Evolutionary conservation across 352 stramenopile species (phyloP), one percentile per base, ranked within the genome.

Genomic region (Phytophthora ohioensis): DNA sequence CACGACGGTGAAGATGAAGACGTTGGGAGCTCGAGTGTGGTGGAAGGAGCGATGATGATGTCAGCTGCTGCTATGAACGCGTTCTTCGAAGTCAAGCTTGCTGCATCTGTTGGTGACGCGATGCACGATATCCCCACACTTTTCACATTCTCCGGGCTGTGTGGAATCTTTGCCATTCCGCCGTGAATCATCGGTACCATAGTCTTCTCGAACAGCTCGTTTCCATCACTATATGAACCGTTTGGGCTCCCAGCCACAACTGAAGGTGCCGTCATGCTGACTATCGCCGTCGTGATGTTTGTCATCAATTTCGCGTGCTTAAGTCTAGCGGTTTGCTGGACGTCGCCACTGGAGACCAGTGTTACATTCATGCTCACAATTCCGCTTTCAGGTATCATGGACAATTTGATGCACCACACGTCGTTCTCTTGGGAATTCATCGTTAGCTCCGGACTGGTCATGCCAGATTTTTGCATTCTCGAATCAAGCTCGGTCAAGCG

Each of bases 341-440:
- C 81, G 31, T 85, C 81, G 36, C 81, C 78, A 8, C 55, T 89
- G 15, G 81, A 89, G 63, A 89, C 81, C 5, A 84, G 76, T 46
- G 81, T 87, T 31, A 74, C 67, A 2, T 89, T 76, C 54, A 87
- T 89, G 78, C 73, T 89, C 31, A 89, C 79, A 43, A 89, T 89
- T 42, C 81, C 81, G 6, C 64, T 89, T 51, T 80, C 81, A 3
- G 81, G 71, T 4, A 5, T 84, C 10, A 43, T 86, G 31, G 81
- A 89, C 53, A 71, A 66, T 21, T 27, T 79, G 21, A 43, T 88
- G 51, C 77, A 89, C 49, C 47, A 73, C 30, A 80, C 81, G 0
- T 64, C 68, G 11, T 87, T 89, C 53, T 84, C 78, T 2, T 73
- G 54, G 67, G 65, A 84, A 71, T 82, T 77, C 49, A 68, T 89